phyloP scores from a whole-genome alignment of 140 eudicot genomes.

The Bidens hawaiensis region DNA sequence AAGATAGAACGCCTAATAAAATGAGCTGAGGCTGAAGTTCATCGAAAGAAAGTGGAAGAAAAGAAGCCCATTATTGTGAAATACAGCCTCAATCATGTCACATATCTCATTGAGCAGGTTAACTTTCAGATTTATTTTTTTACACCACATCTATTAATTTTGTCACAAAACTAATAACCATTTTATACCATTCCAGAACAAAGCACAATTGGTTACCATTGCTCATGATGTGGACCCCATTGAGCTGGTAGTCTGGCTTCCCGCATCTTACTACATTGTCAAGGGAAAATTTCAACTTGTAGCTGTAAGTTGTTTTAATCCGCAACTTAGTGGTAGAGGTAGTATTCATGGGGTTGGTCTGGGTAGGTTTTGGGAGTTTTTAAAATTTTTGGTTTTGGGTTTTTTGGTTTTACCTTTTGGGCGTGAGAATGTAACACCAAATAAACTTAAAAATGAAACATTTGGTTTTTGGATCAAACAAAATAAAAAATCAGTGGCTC shows the following conservation, averaged over 20 bases:
- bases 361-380: no score
- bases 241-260: constrained; percentile 77
- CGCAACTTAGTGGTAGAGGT: background rate
- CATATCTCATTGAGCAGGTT: constrained; percentile 80
- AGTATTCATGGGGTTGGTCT: no score
- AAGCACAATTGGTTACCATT: constrained; percentile 61
- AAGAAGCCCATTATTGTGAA: constrained; percentile 75
- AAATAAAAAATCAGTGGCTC: no score
- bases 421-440: no score
- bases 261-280: constrained; percentile 67
- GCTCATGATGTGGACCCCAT: constrained; percentile 80
- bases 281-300: constrained; percentile 76
- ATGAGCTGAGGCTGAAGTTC: constrained; percentile 53
- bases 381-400: no score
- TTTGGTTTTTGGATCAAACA: no score
- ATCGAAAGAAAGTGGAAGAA: constrained; percentile 47
- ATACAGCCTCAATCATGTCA: constrained; percentile 65
- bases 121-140: background rate
- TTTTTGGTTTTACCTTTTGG: no score
- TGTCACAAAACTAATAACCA: background rate
- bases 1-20: constrained; percentile 56
- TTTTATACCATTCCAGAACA: constrained; percentile 37
- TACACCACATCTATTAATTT: background rate
- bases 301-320: constrained; percentile 29
- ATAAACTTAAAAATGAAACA: no score